These are phyloP conservation scores for Penicillium ochrochloron DNA, from an alignment of 495 filamentous ascomycete genomes.

Conservation along the genomic window DNA sequence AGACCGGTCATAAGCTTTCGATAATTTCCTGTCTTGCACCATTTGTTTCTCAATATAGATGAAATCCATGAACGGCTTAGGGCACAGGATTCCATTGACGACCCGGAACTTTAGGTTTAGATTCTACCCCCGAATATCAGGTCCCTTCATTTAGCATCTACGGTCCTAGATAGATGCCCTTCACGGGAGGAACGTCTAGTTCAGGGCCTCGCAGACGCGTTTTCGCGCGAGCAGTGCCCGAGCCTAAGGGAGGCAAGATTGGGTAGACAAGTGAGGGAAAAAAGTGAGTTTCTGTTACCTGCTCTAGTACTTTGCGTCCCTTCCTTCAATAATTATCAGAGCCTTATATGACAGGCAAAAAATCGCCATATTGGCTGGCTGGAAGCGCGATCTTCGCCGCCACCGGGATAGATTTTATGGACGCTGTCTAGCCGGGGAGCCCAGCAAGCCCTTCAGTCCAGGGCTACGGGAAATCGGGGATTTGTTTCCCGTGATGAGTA, in stretches of 20 bases:
- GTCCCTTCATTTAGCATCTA: neutral
- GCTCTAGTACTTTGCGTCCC: neutral
- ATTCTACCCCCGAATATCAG: slow-evolving; percentile 1
- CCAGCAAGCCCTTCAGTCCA: neutral
- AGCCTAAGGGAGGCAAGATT: neutral
- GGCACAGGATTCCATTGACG: neutral
- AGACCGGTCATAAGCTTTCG: neutral
- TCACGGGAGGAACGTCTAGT: neutral
- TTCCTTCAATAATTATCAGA: neutral
- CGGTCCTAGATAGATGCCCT: neutral
- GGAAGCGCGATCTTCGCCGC: neutral
- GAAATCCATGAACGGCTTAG: neutral
- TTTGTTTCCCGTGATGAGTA: too few species aligned
- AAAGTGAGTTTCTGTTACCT: neutral
- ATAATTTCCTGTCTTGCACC: neutral
- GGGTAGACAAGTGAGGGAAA: neutral
- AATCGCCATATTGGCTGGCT: neutral
- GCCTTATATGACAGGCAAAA: neutral
- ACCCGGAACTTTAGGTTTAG: neutral
- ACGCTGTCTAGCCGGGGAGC: neutral
- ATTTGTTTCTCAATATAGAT: neutral
- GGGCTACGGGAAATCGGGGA: too few species aligned
- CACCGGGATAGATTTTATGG: neutral
- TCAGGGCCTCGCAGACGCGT: neutral
- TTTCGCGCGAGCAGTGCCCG: neutral